Evolutionary conservation across 2,329 filamentous ascomycete species (phyloP).

Genomic region (Trichophyton schoenleinii): DNA sequence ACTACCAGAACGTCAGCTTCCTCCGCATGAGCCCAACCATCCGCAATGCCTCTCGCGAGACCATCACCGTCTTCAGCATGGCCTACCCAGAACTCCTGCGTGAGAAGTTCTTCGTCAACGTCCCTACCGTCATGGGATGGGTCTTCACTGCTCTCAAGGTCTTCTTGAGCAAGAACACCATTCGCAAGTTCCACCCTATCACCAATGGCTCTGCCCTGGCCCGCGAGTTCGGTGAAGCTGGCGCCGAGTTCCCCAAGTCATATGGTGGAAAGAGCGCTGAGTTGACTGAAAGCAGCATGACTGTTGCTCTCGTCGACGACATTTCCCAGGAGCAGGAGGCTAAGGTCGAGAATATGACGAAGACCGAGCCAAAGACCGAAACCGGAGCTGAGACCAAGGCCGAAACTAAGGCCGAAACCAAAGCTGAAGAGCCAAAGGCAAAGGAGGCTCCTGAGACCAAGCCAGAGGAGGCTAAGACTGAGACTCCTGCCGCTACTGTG

Average conservation of each 20-base stretch:
- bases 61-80: constrained; percentile 65
- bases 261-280: constrained; percentile 63
- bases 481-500: background rate
- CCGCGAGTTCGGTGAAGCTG: constrained; percentile 46
- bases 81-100: constrained; percentile 82
- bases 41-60: constrained; percentile 64
- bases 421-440: constrained; percentile 11
- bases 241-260: constrained; percentile 53
- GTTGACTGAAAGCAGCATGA: constrained; percentile 31
- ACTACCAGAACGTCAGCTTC: constrained; percentile 82
- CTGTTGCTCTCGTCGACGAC: constrained; percentile 22
- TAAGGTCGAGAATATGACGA: constrained; percentile 12
- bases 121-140: constrained; percentile 84
- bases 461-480: constrained; percentile 13
- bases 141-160: constrained; percentile 64
- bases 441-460: constrained; percentile 13
- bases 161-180: constrained; percentile 58
- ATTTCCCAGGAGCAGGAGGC: constrained; percentile 11
- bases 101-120: constrained; percentile 93
- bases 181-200: constrained; percentile 70
- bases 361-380: constrained; percentile 14
- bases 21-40: constrained; percentile 65
- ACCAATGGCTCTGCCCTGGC: constrained; percentile 59
- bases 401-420: constrained; percentile 16
- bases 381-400: constrained; percentile 15